Conservation (phyloP, 2,329 filamentous ascomycete genomes). For the Fonsecaea nubica region DNA sequence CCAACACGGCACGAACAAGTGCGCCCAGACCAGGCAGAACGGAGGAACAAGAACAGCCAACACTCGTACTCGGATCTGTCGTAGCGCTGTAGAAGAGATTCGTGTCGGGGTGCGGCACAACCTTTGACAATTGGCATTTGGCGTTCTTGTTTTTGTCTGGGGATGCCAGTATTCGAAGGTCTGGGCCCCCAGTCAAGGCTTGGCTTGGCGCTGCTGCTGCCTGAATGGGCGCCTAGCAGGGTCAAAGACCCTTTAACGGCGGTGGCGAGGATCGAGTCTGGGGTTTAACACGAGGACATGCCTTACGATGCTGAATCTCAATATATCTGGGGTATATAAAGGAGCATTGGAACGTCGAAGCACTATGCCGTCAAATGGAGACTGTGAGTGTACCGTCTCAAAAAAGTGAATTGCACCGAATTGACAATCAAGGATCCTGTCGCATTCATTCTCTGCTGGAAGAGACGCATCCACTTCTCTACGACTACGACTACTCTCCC, state of each 20-base stretch:
- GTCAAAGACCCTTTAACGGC: background rate
- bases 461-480: background rate
- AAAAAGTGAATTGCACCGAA: background rate
- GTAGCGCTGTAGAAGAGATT: background rate
- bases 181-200: background rate
- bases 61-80: background rate
- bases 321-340: background rate
- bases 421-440: background rate
- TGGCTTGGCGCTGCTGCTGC: conserved; percentile 32
- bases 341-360: background rate
- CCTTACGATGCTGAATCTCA: background rate
- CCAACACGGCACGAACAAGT: background rate
- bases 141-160: no score
- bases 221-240: conserved; percentile 20
- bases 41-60: background rate
- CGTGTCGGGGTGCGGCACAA: background rate
- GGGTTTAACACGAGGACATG: background rate
- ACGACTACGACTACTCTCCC: background rate
- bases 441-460: background rate
- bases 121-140: background rate
- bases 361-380: background rate
- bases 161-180: background rate
- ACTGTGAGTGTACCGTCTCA: background rate
- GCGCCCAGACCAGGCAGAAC: conserved; percentile 1
- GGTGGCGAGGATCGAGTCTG: background rate